Evolutionary conservation across 2,329 filamentous ascomycete genomes (phyloP).

Genomic region (Penicillium sp.): DNA sequence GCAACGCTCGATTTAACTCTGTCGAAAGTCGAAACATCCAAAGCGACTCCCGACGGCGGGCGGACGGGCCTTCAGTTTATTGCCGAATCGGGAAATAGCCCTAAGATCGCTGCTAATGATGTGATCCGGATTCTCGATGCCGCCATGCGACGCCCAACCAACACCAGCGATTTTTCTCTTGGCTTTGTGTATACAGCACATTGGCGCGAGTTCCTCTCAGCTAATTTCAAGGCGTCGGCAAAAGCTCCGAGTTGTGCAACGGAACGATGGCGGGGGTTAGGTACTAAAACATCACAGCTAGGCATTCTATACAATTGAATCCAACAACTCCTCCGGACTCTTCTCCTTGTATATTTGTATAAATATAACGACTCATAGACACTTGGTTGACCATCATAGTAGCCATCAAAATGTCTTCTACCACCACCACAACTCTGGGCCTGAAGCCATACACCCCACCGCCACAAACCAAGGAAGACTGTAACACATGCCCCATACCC

Average conservation of each 20-base stretch:
- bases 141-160: neutral
- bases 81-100: neutral
- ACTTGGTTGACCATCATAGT: neutral
- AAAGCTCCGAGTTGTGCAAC: too few relatives aligned
- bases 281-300: too few relatives aligned
- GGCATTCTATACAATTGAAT: too few relatives aligned
- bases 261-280: too few relatives aligned
- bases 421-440: neutral
- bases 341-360: neutral
- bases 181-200: neutral
- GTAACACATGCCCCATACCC: neutral
- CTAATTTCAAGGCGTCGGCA: too few relatives aligned
- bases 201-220: too few relatives aligned
- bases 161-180: neutral
- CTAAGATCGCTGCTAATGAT: neutral
- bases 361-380: neutral
- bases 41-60: neutral
- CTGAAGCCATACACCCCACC: conserved; percentile 4
- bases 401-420: neutral
- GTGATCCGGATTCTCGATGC: conserved; percentile 1
- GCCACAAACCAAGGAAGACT: conserved; percentile 8
- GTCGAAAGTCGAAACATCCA: too few relatives aligned
- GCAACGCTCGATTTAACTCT: too few relatives aligned
- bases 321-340: neutral
- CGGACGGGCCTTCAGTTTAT: neutral